Base-by-base conservation (phyloP, 371 early-diverging fungal species). In the Lichtheimia hyalospora region DNA sequence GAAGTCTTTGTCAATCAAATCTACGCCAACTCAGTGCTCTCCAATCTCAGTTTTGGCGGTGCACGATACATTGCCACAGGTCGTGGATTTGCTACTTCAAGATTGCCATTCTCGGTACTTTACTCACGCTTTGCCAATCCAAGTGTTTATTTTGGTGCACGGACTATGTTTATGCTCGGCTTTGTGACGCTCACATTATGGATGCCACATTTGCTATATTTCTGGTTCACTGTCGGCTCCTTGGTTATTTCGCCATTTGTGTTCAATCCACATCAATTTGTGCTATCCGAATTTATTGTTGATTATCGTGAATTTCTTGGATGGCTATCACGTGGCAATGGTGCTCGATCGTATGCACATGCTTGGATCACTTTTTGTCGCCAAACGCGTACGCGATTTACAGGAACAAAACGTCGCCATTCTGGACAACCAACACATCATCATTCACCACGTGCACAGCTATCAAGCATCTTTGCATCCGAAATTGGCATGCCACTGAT, bases 1-100 rank as follows among this genome's bases (percentile, higher is more conserved):
- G 95, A 95, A 69, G 91, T 94, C 14, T 89, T 95, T 81, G 90
- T 91, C 25, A 93, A 94, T 3, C 94, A 94, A 64, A 90, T 93
- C 54, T 94, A 94, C 68, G 85, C 92, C 57, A 86, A 91, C 66
- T 83, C 92, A 27, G 86, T 95, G 44, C 70, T 92, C 64, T 86
- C 88, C 57, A 92, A 93, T 66, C 66, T 94, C 64, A 90, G 85
- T 12, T 94, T 91, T 71, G 93, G 94, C 50, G 93, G 93, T 10
- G 92, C 92, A 16, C 82, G 90, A 0, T 96, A 95, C 67, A 92
- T 93, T 58, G 89, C 90, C 18, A 92, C 94, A 1, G 96, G 96
- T 0, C 88, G 96, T 67, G 93, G 93, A 14, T 92, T 96, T 70
- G 93, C 95, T 2, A 96, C 94, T 0, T 78, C 92, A 5, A 86